Evolutionary conservation across 2,329 filamentous ascomycete species (phyloP).

Genomic region (Raffaelea arxii): DNA sequence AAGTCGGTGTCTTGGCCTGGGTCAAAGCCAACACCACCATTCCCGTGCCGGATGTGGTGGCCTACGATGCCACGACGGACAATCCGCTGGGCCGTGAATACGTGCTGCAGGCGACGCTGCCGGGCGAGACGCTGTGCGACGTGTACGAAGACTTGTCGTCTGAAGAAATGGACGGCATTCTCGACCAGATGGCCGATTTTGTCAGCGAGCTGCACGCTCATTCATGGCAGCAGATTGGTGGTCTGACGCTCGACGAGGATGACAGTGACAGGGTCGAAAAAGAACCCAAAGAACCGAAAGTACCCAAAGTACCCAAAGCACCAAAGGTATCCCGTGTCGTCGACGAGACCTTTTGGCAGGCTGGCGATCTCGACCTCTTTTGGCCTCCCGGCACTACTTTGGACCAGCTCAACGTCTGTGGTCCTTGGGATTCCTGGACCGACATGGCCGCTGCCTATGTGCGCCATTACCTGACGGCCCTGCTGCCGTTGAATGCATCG

Average conservation of each 20-base stretch:
- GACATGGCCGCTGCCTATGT: constrained; percentile 17
- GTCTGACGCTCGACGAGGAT: constrained; percentile 13
- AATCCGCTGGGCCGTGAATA: constrained; percentile 23
- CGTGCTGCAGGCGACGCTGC: constrained; percentile 19
- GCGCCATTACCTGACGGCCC: constrained; percentile 17
- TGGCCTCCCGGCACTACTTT: constrained; percentile 17
- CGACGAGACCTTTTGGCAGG: constrained; percentile 27
- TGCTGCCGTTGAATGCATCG: too few species aligned
- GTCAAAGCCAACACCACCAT: constrained; percentile 20
- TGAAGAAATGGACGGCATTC: constrained; percentile 12
- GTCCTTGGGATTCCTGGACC: constrained; percentile 15
- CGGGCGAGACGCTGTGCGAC: constrained; percentile 18
- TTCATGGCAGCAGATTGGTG: constrained; percentile 18
- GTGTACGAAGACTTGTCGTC: constrained; percentile 17
- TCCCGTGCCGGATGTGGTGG: constrained; percentile 22
- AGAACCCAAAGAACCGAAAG: constrained; percentile 8
- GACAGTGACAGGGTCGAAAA: not conserved
- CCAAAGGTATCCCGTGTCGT: constrained; percentile 21
- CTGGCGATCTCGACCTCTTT: constrained; percentile 19
- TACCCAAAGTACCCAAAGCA: too few species aligned
- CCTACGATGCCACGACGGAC: constrained; percentile 15
- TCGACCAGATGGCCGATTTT: constrained; percentile 20
- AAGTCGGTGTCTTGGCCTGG: constrained; percentile 25
- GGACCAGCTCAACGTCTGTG: constrained; percentile 17
- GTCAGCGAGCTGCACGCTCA: constrained; percentile 20